These are phyloP conservation scores for Fusarium brachygibbosum DNA, from an alignment of 2,329 filamentous ascomycete genomes.

Conservation along the genomic window DNA sequence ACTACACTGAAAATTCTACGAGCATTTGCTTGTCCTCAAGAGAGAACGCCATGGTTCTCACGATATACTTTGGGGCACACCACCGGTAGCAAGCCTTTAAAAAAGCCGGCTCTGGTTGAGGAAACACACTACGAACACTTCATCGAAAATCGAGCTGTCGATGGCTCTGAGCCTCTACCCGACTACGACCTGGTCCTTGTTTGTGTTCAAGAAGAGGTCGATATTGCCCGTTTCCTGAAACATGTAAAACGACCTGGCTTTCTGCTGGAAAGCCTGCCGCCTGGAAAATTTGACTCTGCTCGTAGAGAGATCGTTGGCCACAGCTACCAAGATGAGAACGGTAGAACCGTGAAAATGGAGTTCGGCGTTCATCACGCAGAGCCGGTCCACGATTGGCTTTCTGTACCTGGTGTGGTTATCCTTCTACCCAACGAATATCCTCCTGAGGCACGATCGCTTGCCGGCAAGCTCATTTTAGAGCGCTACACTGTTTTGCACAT, in stretches of 20 bases:
- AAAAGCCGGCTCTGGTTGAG: slow-evolving; percentile 23
- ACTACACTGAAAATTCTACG: slow-evolving; percentile 48
- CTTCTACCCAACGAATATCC: slow-evolving; percentile 36
- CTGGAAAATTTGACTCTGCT: neutral
- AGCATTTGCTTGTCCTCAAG: slow-evolving; percentile 40
- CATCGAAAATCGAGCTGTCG: slow-evolving; percentile 48
- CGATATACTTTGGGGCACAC: slow-evolving; percentile 52
- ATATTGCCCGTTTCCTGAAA: slow-evolving; percentile 34
- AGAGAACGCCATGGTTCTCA: slow-evolving; percentile 52
- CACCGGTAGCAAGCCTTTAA: slow-evolving; percentile 3
- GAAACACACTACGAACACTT: slow-evolving; percentile 40
- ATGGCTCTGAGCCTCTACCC: slow-evolving; percentile 42
- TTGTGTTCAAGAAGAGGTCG: slow-evolving; percentile 28
- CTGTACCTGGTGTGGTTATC: slow-evolving; percentile 25
- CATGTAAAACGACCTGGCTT: slow-evolving; percentile 51
- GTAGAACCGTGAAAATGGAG: slow-evolving; percentile 3
- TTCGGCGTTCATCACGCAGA: slow-evolving; percentile 13
- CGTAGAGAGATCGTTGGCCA: slow-evolving; percentile 6
- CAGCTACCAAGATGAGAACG: neutral
- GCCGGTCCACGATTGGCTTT: neutral
- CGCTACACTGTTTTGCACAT: slow-evolving; percentile 4
- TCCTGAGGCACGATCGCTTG: slow-evolving; percentile 18
- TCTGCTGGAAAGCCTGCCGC: slow-evolving; percentile 40
- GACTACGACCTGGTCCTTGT: slow-evolving; percentile 55
- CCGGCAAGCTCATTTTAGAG: slow-evolving; percentile 19